Evolutionary conservation across 1,284 basidiomycete genomes (phyloP).

Genomic region (Ceratobasidium sp.): DNA sequence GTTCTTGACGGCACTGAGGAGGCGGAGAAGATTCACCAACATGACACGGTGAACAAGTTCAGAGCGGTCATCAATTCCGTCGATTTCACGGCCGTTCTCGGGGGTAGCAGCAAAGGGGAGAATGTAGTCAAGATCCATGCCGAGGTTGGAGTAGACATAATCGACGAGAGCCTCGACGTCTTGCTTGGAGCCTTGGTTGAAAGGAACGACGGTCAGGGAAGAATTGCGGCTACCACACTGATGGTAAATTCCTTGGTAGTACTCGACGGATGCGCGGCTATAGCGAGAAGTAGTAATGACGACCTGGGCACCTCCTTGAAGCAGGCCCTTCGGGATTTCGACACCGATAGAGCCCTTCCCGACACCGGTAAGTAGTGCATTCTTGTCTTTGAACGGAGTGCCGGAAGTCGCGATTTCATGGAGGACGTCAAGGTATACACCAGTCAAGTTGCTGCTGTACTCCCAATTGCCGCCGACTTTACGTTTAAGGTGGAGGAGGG

Average conservation of each 20-base stretch:
- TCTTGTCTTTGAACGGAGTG: conserved; percentile 98
- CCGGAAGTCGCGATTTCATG: conserved; percentile 98
- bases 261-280: conserved; percentile 92
- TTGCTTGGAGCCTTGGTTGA: conserved; percentile 98
- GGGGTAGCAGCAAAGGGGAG: conserved; percentile 98
- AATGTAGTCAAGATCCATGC: conserved; percentile 96
- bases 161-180: conserved; percentile 97
- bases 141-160: conserved; percentile 94
- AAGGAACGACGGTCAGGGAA: conserved; percentile 94
- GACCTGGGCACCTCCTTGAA: conserved; percentile 94
- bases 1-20: conserved; percentile 94
- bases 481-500: conserved; percentile 93
- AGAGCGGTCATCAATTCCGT: conserved; percentile 94
- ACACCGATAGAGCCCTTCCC: conserved; percentile 97
- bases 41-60: conserved; percentile 98
- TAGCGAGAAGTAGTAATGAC: conserved; percentile 97
- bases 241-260: conserved; percentile 98
- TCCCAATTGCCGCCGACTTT: conserved; percentile 97
- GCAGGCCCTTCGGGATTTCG: conserved; percentile 93
- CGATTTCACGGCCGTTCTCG: conserved; percentile 97
- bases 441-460: conserved; percentile 94
- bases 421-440: conserved; percentile 93
- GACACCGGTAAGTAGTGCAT: conserved; percentile 95
- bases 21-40: conserved; percentile 90
- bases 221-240: conserved; percentile 92